phyloP scores from a whole-genome alignment of 805 yeast species.

The Myxozyma melibiosi region DNA sequence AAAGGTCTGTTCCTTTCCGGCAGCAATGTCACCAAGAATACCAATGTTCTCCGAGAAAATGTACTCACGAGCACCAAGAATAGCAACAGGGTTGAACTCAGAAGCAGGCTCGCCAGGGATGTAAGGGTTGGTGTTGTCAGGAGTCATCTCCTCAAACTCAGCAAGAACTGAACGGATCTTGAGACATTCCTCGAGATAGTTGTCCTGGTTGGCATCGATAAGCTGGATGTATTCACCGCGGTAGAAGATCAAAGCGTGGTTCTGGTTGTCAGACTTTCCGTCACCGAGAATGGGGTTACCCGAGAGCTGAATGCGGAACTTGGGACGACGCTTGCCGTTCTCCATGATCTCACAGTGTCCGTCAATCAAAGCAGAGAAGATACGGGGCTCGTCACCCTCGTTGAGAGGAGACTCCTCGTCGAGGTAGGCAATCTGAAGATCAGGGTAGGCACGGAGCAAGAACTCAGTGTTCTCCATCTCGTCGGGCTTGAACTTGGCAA shows the following conservation, averaged over 20 bases:
- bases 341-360: slow-evolving; percentile 59
- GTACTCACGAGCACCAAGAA: slow-evolving; percentile 92
- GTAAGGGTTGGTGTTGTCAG: slow-evolving; percentile 54
- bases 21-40: slow-evolving; percentile 92
- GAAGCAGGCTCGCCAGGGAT: slow-evolving; percentile 57
- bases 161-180: slow-evolving; percentile 85
- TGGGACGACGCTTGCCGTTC: slow-evolving; percentile 63
- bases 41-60: slow-evolving; percentile 93
- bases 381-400: slow-evolving; percentile 51
- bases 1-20: slow-evolving; percentile 96
- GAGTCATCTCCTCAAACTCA: slow-evolving; percentile 82
- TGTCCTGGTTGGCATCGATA: slow-evolving; percentile 95
- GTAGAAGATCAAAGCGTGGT: slow-evolving; percentile 79
- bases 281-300: slow-evolving; percentile 96
- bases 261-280: slow-evolving; percentile 95
- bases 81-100: slow-evolving; percentile 68
- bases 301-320: slow-evolving; percentile 69
- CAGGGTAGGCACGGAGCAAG: slow-evolving; percentile 73
- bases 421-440: slow-evolving; percentile 76
- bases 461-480: slow-evolving; percentile 71
- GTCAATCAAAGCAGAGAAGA: slow-evolving; percentile 71
- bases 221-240: slow-evolving; percentile 95
- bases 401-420: slow-evolving; percentile 76
- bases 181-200: slow-evolving; percentile 89
- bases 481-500: slow-evolving; percentile 60